Conservation (phyloP, 164 flowering plant genomes). For the Magnolia kwangsiensis region DNA sequence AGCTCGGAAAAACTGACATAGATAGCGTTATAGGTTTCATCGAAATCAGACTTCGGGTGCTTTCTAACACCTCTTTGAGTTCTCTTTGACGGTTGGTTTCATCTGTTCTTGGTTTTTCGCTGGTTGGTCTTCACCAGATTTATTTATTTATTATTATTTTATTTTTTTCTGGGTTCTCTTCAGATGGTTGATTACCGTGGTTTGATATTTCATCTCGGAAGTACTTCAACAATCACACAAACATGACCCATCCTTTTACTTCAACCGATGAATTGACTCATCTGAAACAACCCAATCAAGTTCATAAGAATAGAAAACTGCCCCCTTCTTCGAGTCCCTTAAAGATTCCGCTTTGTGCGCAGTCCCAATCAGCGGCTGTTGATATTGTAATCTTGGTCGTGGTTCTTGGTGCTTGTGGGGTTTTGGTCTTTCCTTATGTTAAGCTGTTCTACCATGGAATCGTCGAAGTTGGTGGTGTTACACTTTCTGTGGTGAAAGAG, state of each 20-base stretch:
- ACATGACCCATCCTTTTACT: conserved; percentile 22
- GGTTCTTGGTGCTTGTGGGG: conserved; percentile 65
- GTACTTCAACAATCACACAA: conserved; percentile 4
- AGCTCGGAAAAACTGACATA: too few species aligned
- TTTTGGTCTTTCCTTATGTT: conserved; percentile 58
- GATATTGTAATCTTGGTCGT: conserved; percentile 71
- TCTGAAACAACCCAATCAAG: conserved; percentile 18
- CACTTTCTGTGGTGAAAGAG: conserved; percentile 29
- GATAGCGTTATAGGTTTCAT: too few species aligned
- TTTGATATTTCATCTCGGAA: conserved; percentile 14
- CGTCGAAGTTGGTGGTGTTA: conserved; percentile 24
- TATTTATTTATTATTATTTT: too few species aligned
- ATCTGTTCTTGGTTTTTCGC: background rate
- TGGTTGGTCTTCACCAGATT: background rate
- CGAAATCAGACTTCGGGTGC: too few species aligned
- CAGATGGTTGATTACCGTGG: conserved; percentile 23
- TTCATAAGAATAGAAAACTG: conserved; percentile 27
- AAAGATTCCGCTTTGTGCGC: conserved; percentile 41
- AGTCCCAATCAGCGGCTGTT: conserved; percentile 51
- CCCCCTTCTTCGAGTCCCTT: conserved; percentile 27
- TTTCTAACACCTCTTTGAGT: too few species aligned
- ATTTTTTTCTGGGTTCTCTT: background rate
- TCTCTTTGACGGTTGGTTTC: too few species aligned
- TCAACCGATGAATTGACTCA: conserved; percentile 8
- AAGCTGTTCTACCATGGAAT: conserved; percentile 23